Conservation (phyloP, 208 protist species). For the Angomonas ambiguus region DNA sequence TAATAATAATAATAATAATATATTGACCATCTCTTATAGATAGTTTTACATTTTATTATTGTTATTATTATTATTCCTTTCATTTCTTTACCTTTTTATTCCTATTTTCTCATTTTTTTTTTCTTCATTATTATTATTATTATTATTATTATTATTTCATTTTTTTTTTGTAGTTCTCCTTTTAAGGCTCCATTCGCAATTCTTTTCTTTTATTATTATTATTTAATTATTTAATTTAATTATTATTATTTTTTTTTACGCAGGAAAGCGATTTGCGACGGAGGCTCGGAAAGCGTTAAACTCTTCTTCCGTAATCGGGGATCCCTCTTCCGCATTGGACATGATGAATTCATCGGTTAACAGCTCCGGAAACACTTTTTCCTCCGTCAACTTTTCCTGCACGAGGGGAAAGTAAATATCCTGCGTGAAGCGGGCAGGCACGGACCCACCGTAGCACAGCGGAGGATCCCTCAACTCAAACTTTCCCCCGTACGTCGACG, state of each 20-base stretch:
- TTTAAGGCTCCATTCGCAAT: not conserved
- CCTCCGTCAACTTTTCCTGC: slow-evolving; percentile 14
- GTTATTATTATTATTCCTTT: not conserved
- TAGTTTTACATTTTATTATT: too few relatives aligned
- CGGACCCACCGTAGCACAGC: slow-evolving; percentile 28
- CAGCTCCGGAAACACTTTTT: slow-evolving; percentile 35
- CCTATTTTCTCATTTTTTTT: slow-evolving; percentile 6
- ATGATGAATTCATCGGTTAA: slow-evolving; percentile 40
- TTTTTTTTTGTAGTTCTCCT: not conserved
- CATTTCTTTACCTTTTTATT: too few relatives aligned
- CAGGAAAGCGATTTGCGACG: not conserved
- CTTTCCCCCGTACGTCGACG: slow-evolving; percentile 40
- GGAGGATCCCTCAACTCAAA: slow-evolving; percentile 21
- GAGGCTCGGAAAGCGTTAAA: slow-evolving; percentile 21
- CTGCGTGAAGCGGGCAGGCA: slow-evolving; percentile 20
- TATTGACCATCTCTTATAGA: too few relatives aligned
- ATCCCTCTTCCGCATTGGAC: slow-evolving; percentile 19
- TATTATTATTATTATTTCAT: not conserved
- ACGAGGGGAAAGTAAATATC: slow-evolving; percentile 24
- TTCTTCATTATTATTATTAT: not conserved
- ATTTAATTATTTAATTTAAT: not conserved
- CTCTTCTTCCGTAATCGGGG: slow-evolving; percentile 25
- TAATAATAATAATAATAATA: not conserved
- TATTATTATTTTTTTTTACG: not conserved
- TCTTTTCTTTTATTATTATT: not conserved